Evolutionary conservation across 495 filamentous ascomycete genomes (phyloP), one percentile per base, ranked within the genome.

Genomic region (Aspergillus funiculosus): DNA sequence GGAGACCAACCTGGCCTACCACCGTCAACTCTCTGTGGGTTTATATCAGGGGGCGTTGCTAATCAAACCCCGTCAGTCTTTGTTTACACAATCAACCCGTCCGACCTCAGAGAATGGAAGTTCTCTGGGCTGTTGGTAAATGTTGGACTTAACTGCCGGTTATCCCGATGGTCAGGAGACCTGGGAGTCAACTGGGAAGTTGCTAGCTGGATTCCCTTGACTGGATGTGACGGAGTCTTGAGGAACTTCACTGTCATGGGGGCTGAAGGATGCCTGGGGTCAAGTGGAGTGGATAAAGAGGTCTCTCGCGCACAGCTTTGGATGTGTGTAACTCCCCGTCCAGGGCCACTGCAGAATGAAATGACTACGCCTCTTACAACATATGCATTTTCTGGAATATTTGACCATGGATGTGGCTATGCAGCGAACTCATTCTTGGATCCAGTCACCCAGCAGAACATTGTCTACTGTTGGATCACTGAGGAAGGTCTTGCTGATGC

Each of bases 111-210:
- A 1, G 42, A 72, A 24, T 81, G 78, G 78, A 62, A 56, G 1
- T 81, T 73, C 48, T 39, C 75, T 2, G 76, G 76, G 6, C 61
- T 64, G 1, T 52, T 81, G 45, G 61, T 70, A 51, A 58, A 69
- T 34, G 54, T 68, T 2, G 62, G 66, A 14, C 60, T 64, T 21
- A 76, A 77, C 46, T 53, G 72, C 29, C 53, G 63, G 9, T 60
- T 63, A 31, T 75, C 65, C 3, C 58, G 63, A 27, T 70, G 67
- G 67, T 70, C 74, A 0, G 73, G 74, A 3, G 64, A 70, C n/a
- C 67, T 73, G 28, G 75, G 71, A 0, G 73, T 70, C 38, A 81
- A 80, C 55, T 80, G 78, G 60, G 77, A 81, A 54, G 74, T 79
- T n/a, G 62, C 62, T 5, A 76, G 73, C 21, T 65, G 76, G 40